Evolutionary conservation across 2,329 filamentous ascomycete genomes (phyloP).

Genomic region (Beauveria varroae): DNA sequence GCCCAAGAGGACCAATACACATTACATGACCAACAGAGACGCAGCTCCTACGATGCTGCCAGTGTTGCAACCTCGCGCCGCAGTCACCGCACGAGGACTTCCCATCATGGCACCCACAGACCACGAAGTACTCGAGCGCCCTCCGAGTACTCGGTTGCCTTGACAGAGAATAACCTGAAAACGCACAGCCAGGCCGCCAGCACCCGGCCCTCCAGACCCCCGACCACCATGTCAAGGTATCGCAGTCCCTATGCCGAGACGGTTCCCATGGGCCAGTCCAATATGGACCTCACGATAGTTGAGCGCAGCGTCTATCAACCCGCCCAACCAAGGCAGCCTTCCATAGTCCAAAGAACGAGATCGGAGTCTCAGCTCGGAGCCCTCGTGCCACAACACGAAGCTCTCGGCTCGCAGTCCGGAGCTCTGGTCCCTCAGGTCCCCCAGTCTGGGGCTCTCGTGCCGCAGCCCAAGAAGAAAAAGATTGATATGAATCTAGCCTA

Average conservation of each 20-base stretch:
- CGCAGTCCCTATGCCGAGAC: conserved; percentile 27
- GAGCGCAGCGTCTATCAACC: conserved; percentile 19
- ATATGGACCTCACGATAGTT: conserved; percentile 19
- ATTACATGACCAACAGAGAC: conserved; percentile 13
- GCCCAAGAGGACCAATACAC: conserved; percentile 27
- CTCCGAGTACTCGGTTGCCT: conserved; percentile 12
- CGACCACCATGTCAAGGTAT: conserved; percentile 37
- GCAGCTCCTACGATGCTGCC: conserved; percentile 19
- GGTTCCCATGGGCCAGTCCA: conserved; percentile 33
- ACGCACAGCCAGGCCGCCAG: conserved; percentile 46
- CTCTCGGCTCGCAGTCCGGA: conserved; percentile 16
- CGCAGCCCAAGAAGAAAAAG: conserved; percentile 34
- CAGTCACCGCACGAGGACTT: conserved; percentile 20
- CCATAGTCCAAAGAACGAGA: conserved; percentile 26
- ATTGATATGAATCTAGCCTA: conserved; percentile 93
- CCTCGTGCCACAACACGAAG: neutral
- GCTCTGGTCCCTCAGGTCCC: neutral
- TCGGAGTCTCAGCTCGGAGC: conserved; percentile 30
- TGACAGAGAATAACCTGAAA: conserved; percentile 47
- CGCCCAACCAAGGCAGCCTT: conserved; percentile 14
- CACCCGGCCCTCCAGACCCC: conserved; percentile 36
- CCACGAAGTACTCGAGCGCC: conserved; percentile 18
- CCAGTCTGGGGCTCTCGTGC: neutral
- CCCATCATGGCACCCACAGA: conserved; percentile 20
- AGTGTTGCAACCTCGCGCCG: conserved; percentile 36